Base-by-base conservation (phyloP, 345 rosid genomes). In the Syzygium aqueum region DNA sequence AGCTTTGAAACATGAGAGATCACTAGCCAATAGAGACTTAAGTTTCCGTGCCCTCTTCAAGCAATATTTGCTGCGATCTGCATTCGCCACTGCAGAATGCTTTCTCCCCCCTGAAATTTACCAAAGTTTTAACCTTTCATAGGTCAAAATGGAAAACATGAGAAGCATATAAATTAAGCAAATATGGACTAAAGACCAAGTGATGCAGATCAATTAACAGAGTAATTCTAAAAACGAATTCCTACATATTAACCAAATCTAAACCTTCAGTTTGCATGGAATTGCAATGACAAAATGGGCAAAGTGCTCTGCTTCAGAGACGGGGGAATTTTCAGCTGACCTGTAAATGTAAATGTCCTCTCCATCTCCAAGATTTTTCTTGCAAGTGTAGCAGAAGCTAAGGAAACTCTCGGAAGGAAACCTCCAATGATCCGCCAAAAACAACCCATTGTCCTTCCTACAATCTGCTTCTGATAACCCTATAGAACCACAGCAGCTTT, bases 301-400 rank as follows among this genome's bases (percentile, higher is more conserved):
- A 33, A 33, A 33, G 80, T 33, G 46, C 46, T 33, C 13, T 33
- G 80, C 46, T 33, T 33, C 13, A 33, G 46, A 17, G 80, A 33
- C 22, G 46, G 50, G 84, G 53, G 88, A 84, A 86, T 61, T n/a
- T 43, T 57, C 40, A 78, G 84, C 94, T 83, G 85, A 95, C 99
- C 96, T 95, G 95, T 97, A 97, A 93, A 97, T 96, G 96, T 92
- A 97, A 88, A 95, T 95, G 92, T 97, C 98, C 80, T 94, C 93
- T 87, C 98, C 96, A 86, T 90, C 95, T 57, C 91, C 96, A 91
- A 97, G 96, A 88, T 86, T 92, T 92, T 94, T 95, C 92, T 93
- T 95, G 93, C 99, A 97, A 88, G 92, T 61, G 85, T 93, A 92
- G 84, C 99, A 97, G 87, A 51, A 92, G 92, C 98, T 95, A 84